Evolutionary conservation across 257 asterid species (phyloP), one percentile per base, ranked within the genome.

Genomic region (Przewalskia tangutica): DNA sequence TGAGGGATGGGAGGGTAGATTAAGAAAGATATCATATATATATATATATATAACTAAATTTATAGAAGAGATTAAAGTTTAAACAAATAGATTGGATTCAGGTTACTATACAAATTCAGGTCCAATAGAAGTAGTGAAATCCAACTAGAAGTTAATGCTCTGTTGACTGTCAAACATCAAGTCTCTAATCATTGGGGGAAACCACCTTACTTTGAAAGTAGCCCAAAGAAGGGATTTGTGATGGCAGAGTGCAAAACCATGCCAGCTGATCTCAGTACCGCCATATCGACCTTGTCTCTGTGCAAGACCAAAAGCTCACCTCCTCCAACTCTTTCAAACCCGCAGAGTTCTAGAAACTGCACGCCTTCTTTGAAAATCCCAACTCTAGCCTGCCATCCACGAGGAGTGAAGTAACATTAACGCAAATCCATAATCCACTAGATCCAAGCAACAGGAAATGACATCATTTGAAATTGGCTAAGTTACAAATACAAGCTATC

Each of bases 171-270:
- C 78, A 42, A 9, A 27, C 77, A 42, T 70, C 56, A 70, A 42
- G 78, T 32, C 58, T 48, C 59, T 46, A 71, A 11, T 46, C 42
- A 18, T 7, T 18, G 42, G 38, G 77, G 77, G 59, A 71, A 48
- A 20, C 42, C 79, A 71, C 79, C 62, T 83, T 82, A 90, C 82
- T 56, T 84, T 34, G 93, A 88, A 0, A 90, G 73, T 36, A 92
- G 91, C 42, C 98, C 98, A 51, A 92, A 94, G 89, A 81, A 92
- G 78, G 96, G 97, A 83, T 91, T 94, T 16, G 88, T 87, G 81
- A 88, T 70, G 78, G 96, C 97, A 89, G 86, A 87, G 36, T 88
- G 87, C 83, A 94, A 82, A 81, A 90, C 86, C 6, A 51, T 77
- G 76, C 88, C 82, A 82, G 97, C 97, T 79, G 77, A 53, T 48